Evolutionary conservation across 768 basidiomycete species (phyloP).

Genomic region (Boletus bicolor): DNA sequence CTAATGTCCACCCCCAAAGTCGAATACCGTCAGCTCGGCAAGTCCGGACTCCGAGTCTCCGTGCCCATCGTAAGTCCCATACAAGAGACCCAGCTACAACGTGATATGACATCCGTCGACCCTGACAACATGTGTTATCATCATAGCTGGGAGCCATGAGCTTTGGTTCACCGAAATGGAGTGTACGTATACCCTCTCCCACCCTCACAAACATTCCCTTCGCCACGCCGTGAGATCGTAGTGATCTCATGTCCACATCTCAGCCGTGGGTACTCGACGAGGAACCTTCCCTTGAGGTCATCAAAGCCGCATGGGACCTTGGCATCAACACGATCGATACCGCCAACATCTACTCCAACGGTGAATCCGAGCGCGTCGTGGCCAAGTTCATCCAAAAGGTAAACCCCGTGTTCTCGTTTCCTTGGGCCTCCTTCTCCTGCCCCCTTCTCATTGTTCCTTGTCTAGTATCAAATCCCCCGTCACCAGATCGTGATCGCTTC

Average conservation of each 20-base stretch:
- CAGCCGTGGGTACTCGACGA: conserved; percentile 29
- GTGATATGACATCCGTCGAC: not conserved
- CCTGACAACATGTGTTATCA: not conserved
- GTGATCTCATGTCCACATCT: not conserved
- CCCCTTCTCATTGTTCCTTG: not conserved
- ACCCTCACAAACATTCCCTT: too few relatives aligned
- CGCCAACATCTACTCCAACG: conserved; percentile 37
- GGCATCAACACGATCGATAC: conserved; percentile 42
- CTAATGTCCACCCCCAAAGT: conserved; percentile 18
- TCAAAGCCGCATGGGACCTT: conserved; percentile 39
- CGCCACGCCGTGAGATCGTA: not conserved
- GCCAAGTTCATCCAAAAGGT: conserved; percentile 38
- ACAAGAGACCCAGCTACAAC: too few relatives aligned
- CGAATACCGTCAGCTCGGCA: conserved; percentile 31
- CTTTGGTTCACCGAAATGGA: conserved; percentile 2
- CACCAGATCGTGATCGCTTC: conserved; percentile 31
- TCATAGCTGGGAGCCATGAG: conserved; percentile 24
- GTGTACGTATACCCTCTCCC: not conserved
- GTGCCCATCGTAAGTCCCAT: conserved; percentile 31
- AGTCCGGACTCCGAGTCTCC: conserved; percentile 32
- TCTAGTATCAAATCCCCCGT: conserved; percentile 33
- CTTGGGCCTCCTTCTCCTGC: too few relatives aligned
- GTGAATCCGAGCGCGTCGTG: conserved; percentile 37
- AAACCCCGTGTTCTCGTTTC: not conserved
- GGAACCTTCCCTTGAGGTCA: conserved; percentile 29